phyloP scores from a whole-genome alignment of 805 yeast genomes.

The Schwanniomyces occidentalis region DNA sequence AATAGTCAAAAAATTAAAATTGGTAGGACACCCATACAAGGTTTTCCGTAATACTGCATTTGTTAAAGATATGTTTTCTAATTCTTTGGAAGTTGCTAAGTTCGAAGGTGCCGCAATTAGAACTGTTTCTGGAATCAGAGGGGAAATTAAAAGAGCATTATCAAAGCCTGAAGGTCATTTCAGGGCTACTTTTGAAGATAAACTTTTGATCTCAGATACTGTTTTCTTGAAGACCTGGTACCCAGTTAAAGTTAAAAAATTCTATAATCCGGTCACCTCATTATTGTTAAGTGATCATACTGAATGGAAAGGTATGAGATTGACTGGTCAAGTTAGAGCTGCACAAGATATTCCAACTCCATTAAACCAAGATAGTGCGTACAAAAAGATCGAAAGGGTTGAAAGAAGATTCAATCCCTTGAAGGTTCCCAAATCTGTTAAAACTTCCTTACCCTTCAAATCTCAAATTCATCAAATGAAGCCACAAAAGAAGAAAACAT shows the following conservation, averaged over 20 bases:
- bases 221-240: slow-evolving; percentile 94
- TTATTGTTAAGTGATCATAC: slow-evolving; percentile 71
- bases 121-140: slow-evolving; percentile 96
- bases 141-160: slow-evolving; percentile 94
- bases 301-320: slow-evolving; percentile 95
- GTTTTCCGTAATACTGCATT: slow-evolving; percentile 95
- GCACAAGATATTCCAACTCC: slow-evolving; percentile 68
- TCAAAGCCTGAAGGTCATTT: slow-evolving; percentile 93
- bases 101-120: slow-evolving; percentile 97
- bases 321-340: slow-evolving; percentile 92
- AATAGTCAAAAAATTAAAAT: slow-evolving; percentile 91
- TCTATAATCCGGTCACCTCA: slow-evolving; percentile 96
- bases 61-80: slow-evolving; percentile 92
- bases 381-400: slow-evolving; percentile 74
- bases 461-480: slow-evolving; percentile 88
- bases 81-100: slow-evolving; percentile 92
- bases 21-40: slow-evolving; percentile 93
- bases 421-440: slow-evolving; percentile 79
- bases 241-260: slow-evolving; percentile 86
- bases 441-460: slow-evolving; percentile 80
- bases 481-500: slow-evolving; percentile 81
- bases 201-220: slow-evolving; percentile 85
- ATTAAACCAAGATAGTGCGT: slow-evolving; percentile 47
- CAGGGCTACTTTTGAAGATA: slow-evolving; percentile 97
- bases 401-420: slow-evolving; percentile 86